A percentile compares a stretch with the other conserved stretches of the same genome.
Evolutionary conservation across 2,329 filamentous ascomycete genomes (phyloP).

Genomic region (Samsoniella hepiali): DNA sequence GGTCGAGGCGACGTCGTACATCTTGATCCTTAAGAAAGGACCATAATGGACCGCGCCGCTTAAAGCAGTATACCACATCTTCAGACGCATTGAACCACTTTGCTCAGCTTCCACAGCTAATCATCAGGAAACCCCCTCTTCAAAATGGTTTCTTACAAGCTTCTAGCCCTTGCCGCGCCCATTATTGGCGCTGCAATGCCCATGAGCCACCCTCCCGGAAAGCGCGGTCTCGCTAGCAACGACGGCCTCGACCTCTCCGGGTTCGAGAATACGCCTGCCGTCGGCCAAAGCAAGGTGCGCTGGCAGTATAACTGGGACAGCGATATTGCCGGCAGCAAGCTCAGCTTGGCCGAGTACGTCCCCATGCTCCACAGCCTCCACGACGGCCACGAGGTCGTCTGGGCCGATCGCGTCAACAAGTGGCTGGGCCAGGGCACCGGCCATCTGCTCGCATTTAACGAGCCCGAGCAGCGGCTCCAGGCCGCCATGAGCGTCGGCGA

Average conservation of each 20-base stretch:
- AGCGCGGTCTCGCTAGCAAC: constrained; percentile 24
- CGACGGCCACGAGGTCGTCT: constrained; percentile 3
- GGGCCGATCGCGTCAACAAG: constrained; percentile 22
- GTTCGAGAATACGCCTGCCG: constrained; percentile 18
- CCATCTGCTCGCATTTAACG: constrained; percentile 27
- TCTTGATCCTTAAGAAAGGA: too few relatives aligned
- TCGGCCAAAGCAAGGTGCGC: constrained; percentile 21
- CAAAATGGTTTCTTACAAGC: background rate
- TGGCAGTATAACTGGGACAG: constrained; percentile 30
- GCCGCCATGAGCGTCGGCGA: constrained; percentile 28
- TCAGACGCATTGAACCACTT: background rate
- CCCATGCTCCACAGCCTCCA: constrained; percentile 23
- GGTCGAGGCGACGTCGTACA: too few relatives aligned
- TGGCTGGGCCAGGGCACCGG: constrained; percentile 22
- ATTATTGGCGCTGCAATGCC: background rate
- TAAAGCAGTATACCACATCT: background rate
- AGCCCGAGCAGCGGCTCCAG: constrained; percentile 24
- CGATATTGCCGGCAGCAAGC: constrained; percentile 23
- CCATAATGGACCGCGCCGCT: too few relatives aligned
- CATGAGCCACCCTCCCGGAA: constrained; percentile 4
- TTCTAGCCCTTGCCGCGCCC: background rate
- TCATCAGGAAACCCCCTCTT: background rate
- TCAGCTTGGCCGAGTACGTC: constrained; percentile 23
- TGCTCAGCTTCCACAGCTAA: background rate
- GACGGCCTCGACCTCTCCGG: constrained; percentile 24